Conservation (phyloP, 1,139 yeast species). For the Saccharomyces pastorianus region DNA sequence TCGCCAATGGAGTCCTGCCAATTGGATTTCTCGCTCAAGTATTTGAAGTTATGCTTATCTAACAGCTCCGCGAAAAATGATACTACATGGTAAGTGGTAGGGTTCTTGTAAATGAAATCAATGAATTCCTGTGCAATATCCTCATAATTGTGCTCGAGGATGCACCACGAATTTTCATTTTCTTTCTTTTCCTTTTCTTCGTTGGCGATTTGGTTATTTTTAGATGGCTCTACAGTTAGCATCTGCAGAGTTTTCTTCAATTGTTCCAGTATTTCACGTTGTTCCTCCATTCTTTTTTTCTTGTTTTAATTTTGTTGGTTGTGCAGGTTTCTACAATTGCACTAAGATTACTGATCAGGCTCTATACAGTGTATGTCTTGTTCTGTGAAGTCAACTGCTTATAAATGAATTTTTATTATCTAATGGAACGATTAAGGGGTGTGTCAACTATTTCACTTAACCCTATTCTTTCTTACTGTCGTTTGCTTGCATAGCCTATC, state of each 20-base stretch:
- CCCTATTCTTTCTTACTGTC: neutral
- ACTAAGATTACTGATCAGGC: neutral
- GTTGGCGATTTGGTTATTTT: neutral
- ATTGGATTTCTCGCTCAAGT: slow-evolving; percentile 43
- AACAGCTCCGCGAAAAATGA: slow-evolving; percentile 38
- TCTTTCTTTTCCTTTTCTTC: neutral
- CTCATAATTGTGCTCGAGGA: slow-evolving; percentile 29
- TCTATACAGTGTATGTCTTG: neutral
- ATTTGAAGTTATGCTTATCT: slow-evolving; percentile 44
- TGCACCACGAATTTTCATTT: neutral
- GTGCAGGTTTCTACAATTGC: neutral
- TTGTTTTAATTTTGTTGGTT: neutral
- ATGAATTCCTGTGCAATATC: slow-evolving; percentile 44
- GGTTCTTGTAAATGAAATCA: slow-evolving; percentile 50
- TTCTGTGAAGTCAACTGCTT: neutral
- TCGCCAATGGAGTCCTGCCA: slow-evolving; percentile 35
- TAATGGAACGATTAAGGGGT: neutral
- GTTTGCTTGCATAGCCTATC: neutral
- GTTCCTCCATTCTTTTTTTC: slow-evolving; percentile 15
- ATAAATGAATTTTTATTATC: neutral
- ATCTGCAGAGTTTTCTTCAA: slow-evolving; percentile 24
- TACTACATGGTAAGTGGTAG: slow-evolving; percentile 58
- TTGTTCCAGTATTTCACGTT: slow-evolving; percentile 21
- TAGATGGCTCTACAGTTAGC: slow-evolving; percentile 10
- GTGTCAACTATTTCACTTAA: neutral